These are phyloP conservation scores for Pleurotus djamor DNA, from an alignment of 768 basidiomycete species.

Conservation along the genomic window DNA sequence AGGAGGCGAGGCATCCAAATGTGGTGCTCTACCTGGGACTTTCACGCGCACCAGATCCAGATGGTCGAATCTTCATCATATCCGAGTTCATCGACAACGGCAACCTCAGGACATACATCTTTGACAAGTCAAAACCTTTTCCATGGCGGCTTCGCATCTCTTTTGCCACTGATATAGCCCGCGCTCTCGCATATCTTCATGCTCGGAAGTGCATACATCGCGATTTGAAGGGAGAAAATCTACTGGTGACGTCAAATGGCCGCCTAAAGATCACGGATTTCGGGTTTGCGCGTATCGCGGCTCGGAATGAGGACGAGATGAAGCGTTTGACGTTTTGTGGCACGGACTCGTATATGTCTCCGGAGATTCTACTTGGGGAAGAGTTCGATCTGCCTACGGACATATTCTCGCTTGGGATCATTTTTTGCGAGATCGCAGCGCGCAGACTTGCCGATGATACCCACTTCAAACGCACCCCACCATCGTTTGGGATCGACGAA, in stretches of 20 bases:
- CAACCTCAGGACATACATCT: constrained; percentile 89
- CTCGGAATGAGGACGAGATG: constrained; percentile 86
- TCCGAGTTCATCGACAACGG: constrained; percentile 94
- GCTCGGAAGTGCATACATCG: constrained; percentile 87
- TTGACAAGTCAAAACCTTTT: constrained; percentile 78
- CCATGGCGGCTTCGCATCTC: constrained; percentile 94
- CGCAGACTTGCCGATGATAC: constrained; percentile 83
- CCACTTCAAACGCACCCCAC: constrained; percentile 75
- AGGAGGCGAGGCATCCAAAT: constrained; percentile 90
- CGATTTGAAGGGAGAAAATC: constrained; percentile 96
- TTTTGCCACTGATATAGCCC: constrained; percentile 92
- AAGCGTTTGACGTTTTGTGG: constrained; percentile 85
- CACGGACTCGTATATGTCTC: constrained; percentile 96
- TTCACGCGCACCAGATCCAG: constrained; percentile 72
- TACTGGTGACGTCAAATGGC: constrained; percentile 92
- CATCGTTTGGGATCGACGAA: constrained; percentile 73
- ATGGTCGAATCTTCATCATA: constrained; percentile 89
- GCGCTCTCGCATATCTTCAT: constrained; percentile 96
- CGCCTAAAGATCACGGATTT: constrained; percentile 99
- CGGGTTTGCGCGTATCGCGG: constrained; percentile 94
- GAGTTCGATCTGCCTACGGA: constrained; percentile 95
- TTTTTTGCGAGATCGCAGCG: constrained; percentile 89
- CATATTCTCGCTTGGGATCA: constrained; percentile 90
- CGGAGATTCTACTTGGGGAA: constrained; percentile 88
- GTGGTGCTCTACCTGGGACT: constrained; percentile 93